Base-by-base conservation (phyloP, 2,329 filamentous ascomycete species). In the Exserohilum rostratum region DNA sequence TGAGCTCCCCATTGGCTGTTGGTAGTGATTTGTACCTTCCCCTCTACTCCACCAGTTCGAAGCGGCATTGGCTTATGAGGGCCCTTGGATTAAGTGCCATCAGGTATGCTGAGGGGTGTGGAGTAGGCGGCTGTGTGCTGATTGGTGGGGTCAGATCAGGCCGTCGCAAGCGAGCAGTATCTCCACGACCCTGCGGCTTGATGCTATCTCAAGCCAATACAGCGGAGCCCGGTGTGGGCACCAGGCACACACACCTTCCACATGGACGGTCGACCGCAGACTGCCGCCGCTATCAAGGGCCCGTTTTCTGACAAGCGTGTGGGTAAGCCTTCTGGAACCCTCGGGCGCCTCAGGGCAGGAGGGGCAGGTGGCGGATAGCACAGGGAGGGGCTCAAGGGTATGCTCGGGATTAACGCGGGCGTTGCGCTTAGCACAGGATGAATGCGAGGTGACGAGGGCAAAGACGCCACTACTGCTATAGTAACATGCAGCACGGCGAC, bases 391-490 rank as follows among this genome's bases (percentile, higher is more conserved):
- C 6, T 10, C 38, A 22, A 44, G 45, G 38, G 15, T 22, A 43
- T 11, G 39, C 22, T 47, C 52, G 52, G 52, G 47, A 46, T 51
- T 55, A 55, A 51, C 15, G 35, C 47, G 52, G 52, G 35, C n/a
- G 46, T 42, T 25, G 39, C 51, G 51, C 46, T 53, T 53, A 45
- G 18, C 12, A 33, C 42, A 48, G 52, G 35, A 20, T 44, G n/a
- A n/a, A n/a, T n/a, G n/a, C n/a, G n/a, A 17, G 27, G 27, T 18
- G 15, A 20, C 27, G 15, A 25, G 13, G 29, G 40, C n/a, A n/a
- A n/a, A n/a, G n/a, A n/a, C n/a, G n/a, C n/a, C n/a, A n/a, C n/a
- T n/a, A n/a, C 34, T 33, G 30, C 20, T 29, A 34, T 40, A 49
- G 34, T 46, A 40, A 50, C 35, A 50, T 31, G 33, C n/a, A 17